Percentiles rank a stretch among this genome's conserved stretches.
These are phyloP conservation scores for Penicillium verrucosum DNA, from an alignment of 2,329 filamentous ascomycete genomes.

Conservation along the genomic window DNA sequence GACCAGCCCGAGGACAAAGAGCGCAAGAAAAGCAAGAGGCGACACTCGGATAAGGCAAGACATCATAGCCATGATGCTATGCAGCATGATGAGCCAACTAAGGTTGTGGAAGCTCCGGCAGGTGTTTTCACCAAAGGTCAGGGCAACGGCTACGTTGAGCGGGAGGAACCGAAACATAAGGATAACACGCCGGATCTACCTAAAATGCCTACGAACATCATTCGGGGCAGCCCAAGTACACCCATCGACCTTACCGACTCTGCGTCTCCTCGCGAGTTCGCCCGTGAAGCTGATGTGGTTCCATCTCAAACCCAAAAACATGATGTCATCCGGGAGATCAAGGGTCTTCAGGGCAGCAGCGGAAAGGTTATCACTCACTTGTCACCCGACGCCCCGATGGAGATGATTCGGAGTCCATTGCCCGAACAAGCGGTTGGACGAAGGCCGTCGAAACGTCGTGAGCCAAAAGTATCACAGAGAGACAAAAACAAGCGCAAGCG, in stretches of 20 bases:
- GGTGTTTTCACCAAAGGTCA: not conserved
- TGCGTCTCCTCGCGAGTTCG: not conserved
- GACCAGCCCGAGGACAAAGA: not conserved
- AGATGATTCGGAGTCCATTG: not conserved
- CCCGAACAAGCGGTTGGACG: not conserved
- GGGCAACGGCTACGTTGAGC: not conserved
- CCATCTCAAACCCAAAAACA: not conserved
- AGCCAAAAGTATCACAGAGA: not conserved
- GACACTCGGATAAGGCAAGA: not conserved
- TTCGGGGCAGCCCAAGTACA: not conserved
- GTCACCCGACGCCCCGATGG: not conserved
- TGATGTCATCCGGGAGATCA: not conserved
- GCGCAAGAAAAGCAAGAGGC: not conserved
- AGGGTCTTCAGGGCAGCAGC: not conserved
- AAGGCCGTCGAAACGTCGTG: not conserved
- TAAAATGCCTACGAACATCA: not conserved
- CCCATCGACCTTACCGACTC: not conserved
- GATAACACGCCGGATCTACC: not conserved
- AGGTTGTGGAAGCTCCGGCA: not conserved
- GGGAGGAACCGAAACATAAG: too few species aligned
- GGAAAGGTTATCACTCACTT: not conserved
- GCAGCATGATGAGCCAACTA: not conserved
- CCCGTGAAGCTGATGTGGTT: too few species aligned
- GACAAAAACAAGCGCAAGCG: not conserved
- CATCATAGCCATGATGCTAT: not conserved